Percentiles rank a stretch among this genome's conserved stretches.
Evolutionary conservation across 805 yeast species (phyloP).

Genomic region (Candida methanosorbosa): DNA sequence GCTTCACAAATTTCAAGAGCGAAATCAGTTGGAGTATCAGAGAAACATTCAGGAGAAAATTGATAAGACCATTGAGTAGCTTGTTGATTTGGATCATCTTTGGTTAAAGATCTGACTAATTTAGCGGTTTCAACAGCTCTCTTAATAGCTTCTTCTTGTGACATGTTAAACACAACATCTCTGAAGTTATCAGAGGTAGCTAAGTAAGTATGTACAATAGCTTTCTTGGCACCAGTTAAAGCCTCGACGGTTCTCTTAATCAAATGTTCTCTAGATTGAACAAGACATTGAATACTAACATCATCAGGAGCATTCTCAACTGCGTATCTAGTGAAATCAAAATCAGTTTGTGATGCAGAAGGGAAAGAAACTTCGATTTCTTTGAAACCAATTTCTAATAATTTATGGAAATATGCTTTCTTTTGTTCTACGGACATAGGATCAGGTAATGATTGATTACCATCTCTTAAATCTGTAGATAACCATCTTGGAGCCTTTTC

Average conservation of each 20-base stretch:
- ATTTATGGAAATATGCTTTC: slow-evolving; percentile 65
- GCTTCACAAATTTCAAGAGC: slow-evolving; percentile 76
- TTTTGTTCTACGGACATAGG: slow-evolving; percentile 74
- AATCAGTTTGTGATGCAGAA: slow-evolving; percentile 75
- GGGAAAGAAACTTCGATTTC: slow-evolving; percentile 80
- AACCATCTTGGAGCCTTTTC: slow-evolving; percentile 75
- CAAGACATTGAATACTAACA: slow-evolving; percentile 63
- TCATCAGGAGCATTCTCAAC: slow-evolving; percentile 74
- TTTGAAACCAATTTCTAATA: slow-evolving; percentile 66
- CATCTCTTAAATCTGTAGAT: slow-evolving; percentile 73
- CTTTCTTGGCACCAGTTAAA: slow-evolving; percentile 62
- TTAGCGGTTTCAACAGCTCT: slow-evolving; percentile 67
- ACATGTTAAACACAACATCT: slow-evolving; percentile 68
- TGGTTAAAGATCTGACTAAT: slow-evolving; percentile 59
- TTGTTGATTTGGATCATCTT: slow-evolving; percentile 59
- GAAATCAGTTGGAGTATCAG: slow-evolving; percentile 66
- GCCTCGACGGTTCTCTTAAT: slow-evolving; percentile 69
- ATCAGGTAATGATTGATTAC: slow-evolving; percentile 75
- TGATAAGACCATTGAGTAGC: slow-evolving; percentile 65
- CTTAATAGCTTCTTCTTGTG: slow-evolving; percentile 55
- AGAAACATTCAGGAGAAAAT: slow-evolving; percentile 73
- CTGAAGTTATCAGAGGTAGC: slow-evolving; percentile 73
- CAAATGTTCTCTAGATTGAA: slow-evolving; percentile 70
- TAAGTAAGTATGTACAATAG: slow-evolving; percentile 63
- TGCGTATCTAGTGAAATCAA: slow-evolving; percentile 73